These are phyloP conservation scores for Trypanosoma cruzi DNA, from an alignment of 208 protist genomes.

Conservation along the genomic window DNA sequence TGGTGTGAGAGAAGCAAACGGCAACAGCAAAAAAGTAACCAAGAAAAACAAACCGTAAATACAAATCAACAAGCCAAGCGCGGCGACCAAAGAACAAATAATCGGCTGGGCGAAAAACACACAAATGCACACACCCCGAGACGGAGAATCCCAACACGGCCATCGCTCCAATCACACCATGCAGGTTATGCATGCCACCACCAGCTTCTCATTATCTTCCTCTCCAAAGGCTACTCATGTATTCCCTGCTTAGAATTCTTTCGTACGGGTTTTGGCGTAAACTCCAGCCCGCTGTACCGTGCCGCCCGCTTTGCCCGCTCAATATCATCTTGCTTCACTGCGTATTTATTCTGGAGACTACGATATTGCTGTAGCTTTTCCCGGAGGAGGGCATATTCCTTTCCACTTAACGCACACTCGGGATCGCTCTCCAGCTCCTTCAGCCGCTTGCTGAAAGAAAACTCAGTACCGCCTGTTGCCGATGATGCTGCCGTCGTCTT, in stretches of 20 bases:
- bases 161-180: not conserved
- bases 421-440: constrained; percentile 33
- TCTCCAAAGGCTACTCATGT: not conserved
- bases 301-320: constrained; percentile 76
- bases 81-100: not conserved
- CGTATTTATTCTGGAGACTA: constrained; percentile 66
- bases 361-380: constrained; percentile 68
- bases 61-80: not conserved
- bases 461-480: not conserved
- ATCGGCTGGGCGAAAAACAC: not conserved
- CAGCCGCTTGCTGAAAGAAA: constrained; percentile 40
- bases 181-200: too few species aligned
- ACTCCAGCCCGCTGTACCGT: constrained; percentile 84
- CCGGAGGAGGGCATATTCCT: constrained; percentile 68
- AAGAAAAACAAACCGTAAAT: too few species aligned
- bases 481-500: not conserved
- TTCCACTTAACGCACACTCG: constrained; percentile 35
- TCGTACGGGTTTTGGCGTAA: constrained; percentile 59
- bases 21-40: too few species aligned
- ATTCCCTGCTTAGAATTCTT: constrained; percentile 9
- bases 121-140: not conserved
- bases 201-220: not conserved
- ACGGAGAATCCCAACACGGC: not conserved
- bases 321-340: constrained; percentile 87
- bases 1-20: too few species aligned